Evolutionary conservation across 192 early-diverging fungal species (phyloP), one percentile per base, ranked within the genome.

Genomic region (Bifiguratus adelaidae): DNA sequence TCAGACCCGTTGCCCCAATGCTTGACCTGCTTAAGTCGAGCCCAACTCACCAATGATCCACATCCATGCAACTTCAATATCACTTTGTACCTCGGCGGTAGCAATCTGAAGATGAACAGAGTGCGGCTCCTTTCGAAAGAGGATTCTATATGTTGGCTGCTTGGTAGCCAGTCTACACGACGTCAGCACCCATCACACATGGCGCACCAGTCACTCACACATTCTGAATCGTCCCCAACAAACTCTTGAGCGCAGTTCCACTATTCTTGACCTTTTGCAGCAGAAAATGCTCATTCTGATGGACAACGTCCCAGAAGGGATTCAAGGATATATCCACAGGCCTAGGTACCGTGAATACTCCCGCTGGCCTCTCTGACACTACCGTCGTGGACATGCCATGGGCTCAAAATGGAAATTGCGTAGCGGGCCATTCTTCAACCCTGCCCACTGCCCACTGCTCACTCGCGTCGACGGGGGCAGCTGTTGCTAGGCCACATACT

Each of bases 161-260:
- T 88, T 90, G 16, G 82, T 88, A 55, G 92, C 91, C 44, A 96
- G 80, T 4, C 83, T 86, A 52, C 16, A 30, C 23, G 30, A 21
- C 7, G 20, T 9, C 38, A 28, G 22, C 23, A 16, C 19, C 12
- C 0, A 16, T 3, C 44, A 19, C 23, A 3, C 2, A 3, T 6
- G 2, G 18, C 4, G 26, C 28, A 16, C 20, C 20, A 20, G 35
- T 30, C 27, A 64, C 60, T 51, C 71, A 85, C 80, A 95, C 86
- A 60, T 90, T 93, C 47, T 91, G 89, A 45, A 95, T 85, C 16
- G 89, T 92, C 11, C 88, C 79, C 46, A 89, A 68, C 21, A 95
- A 73, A 46, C 71, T 79, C 38, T 75, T 70, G 36, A 82, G 47
- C 45, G 83, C 66, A 38, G 60, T 74, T 18, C 61, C 60, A 15